These are phyloP conservation scores for Straminergon stramineum DNA, from an alignment of 225 moss, liverwort and hornwort genomes.

Conservation along the genomic window DNA sequence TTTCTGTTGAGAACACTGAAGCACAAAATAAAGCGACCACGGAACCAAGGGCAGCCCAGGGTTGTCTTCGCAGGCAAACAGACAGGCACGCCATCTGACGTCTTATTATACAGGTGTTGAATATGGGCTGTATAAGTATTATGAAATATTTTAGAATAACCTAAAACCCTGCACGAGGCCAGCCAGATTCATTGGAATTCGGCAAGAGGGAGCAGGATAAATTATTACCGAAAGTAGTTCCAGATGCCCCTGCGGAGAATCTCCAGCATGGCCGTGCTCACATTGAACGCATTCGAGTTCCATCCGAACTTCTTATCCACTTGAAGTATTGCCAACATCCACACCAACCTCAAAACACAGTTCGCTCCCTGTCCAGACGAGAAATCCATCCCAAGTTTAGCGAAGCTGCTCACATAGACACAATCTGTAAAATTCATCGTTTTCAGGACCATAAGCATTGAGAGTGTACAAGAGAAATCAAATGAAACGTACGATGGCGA, in stretches of 20 bases:
- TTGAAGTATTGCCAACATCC: conserved; percentile 51
- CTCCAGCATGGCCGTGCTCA: conserved; percentile 41
- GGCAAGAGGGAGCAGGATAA: background rate
- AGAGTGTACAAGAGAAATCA: no score
- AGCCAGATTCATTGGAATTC: background rate
- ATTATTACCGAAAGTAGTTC: conserved; percentile 58
- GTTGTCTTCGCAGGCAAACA: background rate
- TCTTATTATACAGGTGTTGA: no score
- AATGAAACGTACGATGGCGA: conserved; percentile 1
- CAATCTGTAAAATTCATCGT: background rate
- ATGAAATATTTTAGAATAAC: background rate
- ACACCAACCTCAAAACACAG: conserved; percentile 44
- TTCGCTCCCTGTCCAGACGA: conserved; percentile 28
- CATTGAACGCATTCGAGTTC: conserved; percentile 28
- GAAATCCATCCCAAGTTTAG: background rate
- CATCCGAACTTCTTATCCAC: conserved; percentile 14
- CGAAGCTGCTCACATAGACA: background rate
- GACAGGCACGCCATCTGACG: background rate
- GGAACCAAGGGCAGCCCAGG: background rate
- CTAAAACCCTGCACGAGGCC: background rate
- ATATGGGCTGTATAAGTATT: no score
- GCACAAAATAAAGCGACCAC: background rate
- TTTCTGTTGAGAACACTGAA: background rate
- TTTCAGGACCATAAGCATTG: background rate
- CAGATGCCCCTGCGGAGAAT: conserved; percentile 63